phyloP scores from a whole-genome alignment of 78 protist genomes.

The Dictyostelium brefeldianum region DNA sequence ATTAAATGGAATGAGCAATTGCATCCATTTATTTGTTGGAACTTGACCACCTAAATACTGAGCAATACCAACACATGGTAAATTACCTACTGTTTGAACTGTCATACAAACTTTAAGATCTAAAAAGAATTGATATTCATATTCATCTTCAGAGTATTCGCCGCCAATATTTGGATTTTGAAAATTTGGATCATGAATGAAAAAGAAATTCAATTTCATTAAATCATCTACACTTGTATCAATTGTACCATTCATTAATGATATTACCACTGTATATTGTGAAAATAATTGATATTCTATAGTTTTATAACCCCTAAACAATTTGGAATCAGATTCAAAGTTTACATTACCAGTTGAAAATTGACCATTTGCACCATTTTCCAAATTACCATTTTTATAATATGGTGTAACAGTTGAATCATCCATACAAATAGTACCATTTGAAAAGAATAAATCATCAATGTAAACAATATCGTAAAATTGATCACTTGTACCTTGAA shows the following conservation, averaged over 20 bases:
- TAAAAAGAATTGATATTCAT: background rate
- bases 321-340: background rate
- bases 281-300: background rate
- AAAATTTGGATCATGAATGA: background rate
- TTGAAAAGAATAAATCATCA: conserved; percentile 51
- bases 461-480: background rate
- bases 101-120: background rate
- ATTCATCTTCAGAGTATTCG: background rate
- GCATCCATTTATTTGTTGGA: conserved; percentile 26
- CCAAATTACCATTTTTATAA: conserved; percentile 8
- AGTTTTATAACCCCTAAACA: background rate
- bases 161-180: background rate
- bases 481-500: background rate
- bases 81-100: background rate
- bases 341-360: background rate
- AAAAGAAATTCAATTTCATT: conserved; percentile 2
- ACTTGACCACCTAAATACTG: conserved; percentile 68
- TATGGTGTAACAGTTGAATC: background rate
- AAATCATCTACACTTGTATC: background rate
- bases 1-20: conserved; percentile 35
- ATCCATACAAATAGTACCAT: conserved; percentile 30
- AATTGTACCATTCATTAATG: conserved; percentile 11
- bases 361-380: background rate
- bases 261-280: background rate
- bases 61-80: conserved; percentile 45